These are phyloP conservation scores for Kregervanrija fluxuum DNA, from an alignment of 805 yeast genomes.

Conservation along the genomic window DNA sequence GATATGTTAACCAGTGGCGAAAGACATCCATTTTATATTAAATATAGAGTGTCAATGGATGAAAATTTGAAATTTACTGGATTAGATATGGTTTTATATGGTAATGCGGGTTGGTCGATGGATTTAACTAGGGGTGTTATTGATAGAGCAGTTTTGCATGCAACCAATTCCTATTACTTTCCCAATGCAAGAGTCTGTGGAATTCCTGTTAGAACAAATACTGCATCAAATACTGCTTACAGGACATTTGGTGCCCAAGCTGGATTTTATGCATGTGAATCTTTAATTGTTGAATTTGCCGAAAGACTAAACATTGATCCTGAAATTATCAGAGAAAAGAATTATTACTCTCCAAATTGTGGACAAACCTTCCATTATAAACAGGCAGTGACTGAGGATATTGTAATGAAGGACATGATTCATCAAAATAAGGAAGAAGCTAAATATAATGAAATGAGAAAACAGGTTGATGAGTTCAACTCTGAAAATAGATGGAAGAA, in stretches of 20 bases:
- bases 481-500: conserved; percentile 35
- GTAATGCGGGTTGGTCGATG: conserved; percentile 43
- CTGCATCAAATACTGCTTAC: conserved; percentile 42
- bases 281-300: conserved; percentile 32
- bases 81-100: conserved; percentile 31
- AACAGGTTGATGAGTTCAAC: conserved; percentile 35
- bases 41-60: conserved; percentile 37
- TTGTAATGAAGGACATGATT: conserved; percentile 31
- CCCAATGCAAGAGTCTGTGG: conserved; percentile 34
- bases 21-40: conserved; percentile 38
- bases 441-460: conserved; percentile 27
- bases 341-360: conserved; percentile 28
- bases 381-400: conserved; percentile 35
- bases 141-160: conserved; percentile 38
- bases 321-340: conserved; percentile 30
- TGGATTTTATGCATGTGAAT: conserved; percentile 39
- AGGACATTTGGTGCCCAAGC: conserved; percentile 47
- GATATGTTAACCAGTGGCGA: conserved; percentile 42
- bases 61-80: conserved; percentile 35
- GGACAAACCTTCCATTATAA: conserved; percentile 32
- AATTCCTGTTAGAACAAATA: conserved; percentile 36
- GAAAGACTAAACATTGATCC: conserved; percentile 34
- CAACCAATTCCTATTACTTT: conserved; percentile 36
- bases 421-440: conserved; percentile 29
- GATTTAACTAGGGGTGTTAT: conserved; percentile 43